Base-by-base conservation (phyloP, 352 stramenopile genomes). In the Phytophthora tubulina region DNA sequence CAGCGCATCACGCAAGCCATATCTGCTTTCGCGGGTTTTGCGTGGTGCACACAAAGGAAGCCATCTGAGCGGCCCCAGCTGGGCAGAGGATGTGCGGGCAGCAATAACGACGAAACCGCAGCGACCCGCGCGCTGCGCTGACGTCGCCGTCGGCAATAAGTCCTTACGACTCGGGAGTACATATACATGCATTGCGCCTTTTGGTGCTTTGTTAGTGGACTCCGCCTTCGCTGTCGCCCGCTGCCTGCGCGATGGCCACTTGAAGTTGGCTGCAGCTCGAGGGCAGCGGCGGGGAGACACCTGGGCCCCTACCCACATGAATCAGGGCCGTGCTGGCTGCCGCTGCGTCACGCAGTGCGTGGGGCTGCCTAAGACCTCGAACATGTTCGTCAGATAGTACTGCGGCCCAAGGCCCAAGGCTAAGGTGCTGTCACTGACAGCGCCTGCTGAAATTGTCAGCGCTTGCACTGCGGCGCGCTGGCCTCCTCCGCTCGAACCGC, bases 1-100 rank as follows among this genome's bases (percentile, higher is more conserved):
- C 51, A 11, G 65, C 49, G 35, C 68, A 76, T 72, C 55, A 76
- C 49, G 33, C 62, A 62, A 75, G 62, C 69, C 56, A 75, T 75
- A 75, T 76, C 56, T 32, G 10, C 0, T 73, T 68, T 64, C 3
- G 27, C 32, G 8, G 63, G 64, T 6, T 62, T 73, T 46, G 39
- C 3, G 70, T 68, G 15, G 4, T 15, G 10, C 17, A 63, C 63
- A 72, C 39, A 72, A 76, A 76, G 31, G 54, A 72, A 76, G 68
- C 68, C 68, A 76, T 76, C 42, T 68, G 49, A 69, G 58, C 50
- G 9, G 10, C 44, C 36, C 56, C 21, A 72, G 49, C 53, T 65
- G 63, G 53, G 31, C 21, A 21, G 21, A 36, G 63, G 55, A 58
- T 65, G 31, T 6, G 38, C 30, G 3, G 7, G 38, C 46, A 8